Evolutionary conservation across 78 protist genomes (phyloP).

Genomic region (Creolimax fragrantissima): DNA sequence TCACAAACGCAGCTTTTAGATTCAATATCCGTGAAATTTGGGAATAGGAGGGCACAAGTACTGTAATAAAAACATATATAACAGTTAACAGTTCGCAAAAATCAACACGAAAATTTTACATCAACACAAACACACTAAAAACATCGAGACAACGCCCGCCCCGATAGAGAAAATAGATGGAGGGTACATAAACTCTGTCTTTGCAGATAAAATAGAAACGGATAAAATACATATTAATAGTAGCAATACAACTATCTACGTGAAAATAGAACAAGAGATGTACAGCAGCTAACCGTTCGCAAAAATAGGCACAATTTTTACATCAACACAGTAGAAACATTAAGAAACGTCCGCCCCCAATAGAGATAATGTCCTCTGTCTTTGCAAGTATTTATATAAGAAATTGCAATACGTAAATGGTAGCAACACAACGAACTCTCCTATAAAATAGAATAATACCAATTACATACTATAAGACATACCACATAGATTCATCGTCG

Average conservation of each 20-base stretch:
- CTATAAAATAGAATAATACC: too few species aligned
- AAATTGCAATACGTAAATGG: not conserved
- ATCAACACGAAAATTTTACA: not conserved
- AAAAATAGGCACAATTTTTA: not conserved
- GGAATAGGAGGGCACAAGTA: not conserved
- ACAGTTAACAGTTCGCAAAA: not conserved
- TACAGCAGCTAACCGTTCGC: not conserved
- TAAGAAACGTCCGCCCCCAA: not conserved
- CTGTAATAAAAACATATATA: not conserved
- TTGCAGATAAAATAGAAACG: not conserved
- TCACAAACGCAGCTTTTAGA: not conserved
- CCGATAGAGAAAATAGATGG: too few species aligned
- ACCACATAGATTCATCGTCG: not conserved
- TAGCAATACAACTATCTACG: not conserved
- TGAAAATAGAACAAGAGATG: not conserved
- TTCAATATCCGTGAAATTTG: not conserved
- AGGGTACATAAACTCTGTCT: not conserved
- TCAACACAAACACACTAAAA: not conserved
- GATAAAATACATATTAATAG: not conserved
- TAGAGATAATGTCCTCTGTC: not conserved
- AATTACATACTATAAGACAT: not conserved
- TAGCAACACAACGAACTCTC: too few species aligned
- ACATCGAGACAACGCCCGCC: too few species aligned
- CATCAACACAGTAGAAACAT: not conserved
- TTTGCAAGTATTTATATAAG: not conserved